These are phyloP conservation scores for Fusarium humuli DNA, from an alignment of 2,329 filamentous ascomycete genomes.

Conservation along the genomic window DNA sequence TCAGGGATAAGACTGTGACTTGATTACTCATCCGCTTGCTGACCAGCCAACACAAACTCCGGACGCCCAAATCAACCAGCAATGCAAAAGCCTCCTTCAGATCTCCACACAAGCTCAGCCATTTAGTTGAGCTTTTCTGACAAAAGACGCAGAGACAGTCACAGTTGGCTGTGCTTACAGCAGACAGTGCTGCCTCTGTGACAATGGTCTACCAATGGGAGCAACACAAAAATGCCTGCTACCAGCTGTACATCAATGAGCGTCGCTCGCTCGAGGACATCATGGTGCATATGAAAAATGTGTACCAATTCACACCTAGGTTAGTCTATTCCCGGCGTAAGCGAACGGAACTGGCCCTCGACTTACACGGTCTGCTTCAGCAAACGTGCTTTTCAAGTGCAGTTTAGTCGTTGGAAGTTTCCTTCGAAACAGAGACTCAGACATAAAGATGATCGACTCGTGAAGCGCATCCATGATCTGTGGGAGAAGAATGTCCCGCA, in stretches of 20 bases:
- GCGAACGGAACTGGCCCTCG: background rate
- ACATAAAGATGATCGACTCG: conserved; percentile 75
- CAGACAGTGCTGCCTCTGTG: conserved; percentile 26
- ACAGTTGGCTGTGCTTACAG: conserved; percentile 12
- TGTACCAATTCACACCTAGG: conserved; percentile 76
- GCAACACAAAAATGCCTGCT: conserved; percentile 56
- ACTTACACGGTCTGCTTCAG: conserved; percentile 55
- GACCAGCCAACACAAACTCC: conserved; percentile 22
- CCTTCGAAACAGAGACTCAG: conserved; percentile 79
- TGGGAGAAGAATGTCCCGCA: conserved; percentile 81
- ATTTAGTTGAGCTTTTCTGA: conserved; percentile 36
- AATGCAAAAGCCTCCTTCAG: conserved; percentile 39
- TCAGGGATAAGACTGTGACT: accelerated
- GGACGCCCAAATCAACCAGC: conserved; percentile 45
- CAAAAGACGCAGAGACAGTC: conserved; percentile 42
- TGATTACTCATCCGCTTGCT: conserved; percentile 26
- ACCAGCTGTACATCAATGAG: conserved; percentile 80
- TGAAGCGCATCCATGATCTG: conserved; percentile 77
- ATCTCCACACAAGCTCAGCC: conserved; percentile 40
- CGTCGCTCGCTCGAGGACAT: conserved; percentile 79
- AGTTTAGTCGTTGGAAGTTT: conserved; percentile 84
- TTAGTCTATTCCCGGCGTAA: conserved; percentile 16
- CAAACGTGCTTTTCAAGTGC: conserved; percentile 80
- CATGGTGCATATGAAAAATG: conserved; percentile 74
- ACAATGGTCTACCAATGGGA: conserved; percentile 63